Percentiles rank a stretch among this genome's conserved stretches.
phyloP scores from a whole-genome alignment of 2,329 filamentous ascomycete species.

The Hypoxylon sp. region DNA sequence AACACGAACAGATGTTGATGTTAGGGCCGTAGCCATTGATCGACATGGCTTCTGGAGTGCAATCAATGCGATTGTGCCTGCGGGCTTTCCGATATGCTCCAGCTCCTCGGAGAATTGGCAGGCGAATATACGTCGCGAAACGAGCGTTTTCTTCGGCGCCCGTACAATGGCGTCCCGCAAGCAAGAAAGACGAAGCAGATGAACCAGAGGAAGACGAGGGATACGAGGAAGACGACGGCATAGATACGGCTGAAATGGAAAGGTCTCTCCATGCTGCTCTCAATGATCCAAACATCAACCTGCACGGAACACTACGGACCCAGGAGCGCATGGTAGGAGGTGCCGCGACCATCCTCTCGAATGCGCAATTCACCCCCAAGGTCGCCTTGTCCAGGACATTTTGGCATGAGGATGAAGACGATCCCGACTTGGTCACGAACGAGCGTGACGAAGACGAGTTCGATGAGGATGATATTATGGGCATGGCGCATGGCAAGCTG shows the following conservation, averaged over 20 bases:
- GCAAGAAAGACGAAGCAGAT: conserved; percentile 43
- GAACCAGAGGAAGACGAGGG: conserved; percentile 31
- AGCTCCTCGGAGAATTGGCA: conserved; percentile 35
- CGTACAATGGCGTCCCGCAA: conserved; percentile 36
- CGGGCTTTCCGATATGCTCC: conserved; percentile 52
- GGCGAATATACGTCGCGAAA: conserved; percentile 43
- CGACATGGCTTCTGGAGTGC: conserved; percentile 58
- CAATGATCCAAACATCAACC: conserved; percentile 6
- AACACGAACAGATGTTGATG: conserved; percentile 31
- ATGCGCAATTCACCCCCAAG: conserved; percentile 11
- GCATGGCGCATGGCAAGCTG: conserved; percentile 85
- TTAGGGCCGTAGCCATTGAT: conserved; percentile 38
- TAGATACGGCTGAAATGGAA: conserved; percentile 28
- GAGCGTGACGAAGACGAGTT: conserved; percentile 64
- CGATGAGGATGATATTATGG: conserved; percentile 85
- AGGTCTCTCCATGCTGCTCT: conserved; percentile 1
- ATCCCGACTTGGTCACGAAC: conserved; percentile 47
- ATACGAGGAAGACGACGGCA: conserved; percentile 35
- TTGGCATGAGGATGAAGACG: conserved; percentile 50
- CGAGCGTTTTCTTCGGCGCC: conserved; percentile 50
- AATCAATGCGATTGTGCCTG: conserved; percentile 56
- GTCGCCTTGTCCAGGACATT: conserved; percentile 28
- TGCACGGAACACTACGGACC: conserved; percentile 18
- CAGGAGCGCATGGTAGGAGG: conserved; percentile 33
- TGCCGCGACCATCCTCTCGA: conserved; percentile 3